Conservation (phyloP, 2,329 filamentous ascomycete genomes). For the Furcasterigmium sp. region DNA sequence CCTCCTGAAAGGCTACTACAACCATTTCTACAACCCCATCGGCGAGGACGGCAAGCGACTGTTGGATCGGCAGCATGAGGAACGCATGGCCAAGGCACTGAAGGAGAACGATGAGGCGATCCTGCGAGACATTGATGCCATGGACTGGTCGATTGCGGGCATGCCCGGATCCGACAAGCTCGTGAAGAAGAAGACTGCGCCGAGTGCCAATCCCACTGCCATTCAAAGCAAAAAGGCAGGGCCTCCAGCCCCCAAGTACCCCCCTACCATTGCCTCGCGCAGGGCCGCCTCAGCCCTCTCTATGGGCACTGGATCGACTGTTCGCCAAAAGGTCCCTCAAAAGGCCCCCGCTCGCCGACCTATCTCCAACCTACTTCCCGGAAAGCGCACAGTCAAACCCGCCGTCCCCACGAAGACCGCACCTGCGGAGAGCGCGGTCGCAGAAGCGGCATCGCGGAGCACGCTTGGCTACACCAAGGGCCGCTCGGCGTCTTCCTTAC, state of each 20-base stretch:
- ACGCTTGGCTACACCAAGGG: constrained; percentile 85
- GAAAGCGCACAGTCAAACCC: constrained; percentile 28
- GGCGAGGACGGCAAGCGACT: constrained; percentile 63
- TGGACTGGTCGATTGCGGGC: constrained; percentile 56
- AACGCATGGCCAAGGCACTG: constrained; percentile 43
- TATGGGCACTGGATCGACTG: constrained; percentile 21
- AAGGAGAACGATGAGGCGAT: constrained; percentile 62
- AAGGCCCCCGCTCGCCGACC: constrained; percentile 17
- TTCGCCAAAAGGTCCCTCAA: constrained; percentile 13
- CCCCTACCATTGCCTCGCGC: constrained; percentile 33
- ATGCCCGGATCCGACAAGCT: constrained; percentile 40
- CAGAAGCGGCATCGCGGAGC: constrained; percentile 66
- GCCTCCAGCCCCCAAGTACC: constrained; percentile 6
- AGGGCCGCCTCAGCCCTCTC: constrained; percentile 49
- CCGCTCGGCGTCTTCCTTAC: constrained; percentile 46
- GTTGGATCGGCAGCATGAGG: constrained; percentile 55
- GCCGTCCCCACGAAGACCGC: constrained; percentile 37
- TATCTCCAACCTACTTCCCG: constrained; percentile 22
- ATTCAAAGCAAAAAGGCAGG: constrained; percentile 14
- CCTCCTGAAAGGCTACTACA: constrained; percentile 55
- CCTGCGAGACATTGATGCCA: constrained; percentile 57
- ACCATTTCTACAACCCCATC: constrained; percentile 55
- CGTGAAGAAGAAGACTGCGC: constrained; percentile 22
- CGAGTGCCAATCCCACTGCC: constrained; percentile 9
- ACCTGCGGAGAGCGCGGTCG: constrained; percentile 53